These are phyloP conservation scores for Telfairia occidentalis DNA, from an alignment of 331 rosid genomes.

Conservation along the genomic window DNA sequence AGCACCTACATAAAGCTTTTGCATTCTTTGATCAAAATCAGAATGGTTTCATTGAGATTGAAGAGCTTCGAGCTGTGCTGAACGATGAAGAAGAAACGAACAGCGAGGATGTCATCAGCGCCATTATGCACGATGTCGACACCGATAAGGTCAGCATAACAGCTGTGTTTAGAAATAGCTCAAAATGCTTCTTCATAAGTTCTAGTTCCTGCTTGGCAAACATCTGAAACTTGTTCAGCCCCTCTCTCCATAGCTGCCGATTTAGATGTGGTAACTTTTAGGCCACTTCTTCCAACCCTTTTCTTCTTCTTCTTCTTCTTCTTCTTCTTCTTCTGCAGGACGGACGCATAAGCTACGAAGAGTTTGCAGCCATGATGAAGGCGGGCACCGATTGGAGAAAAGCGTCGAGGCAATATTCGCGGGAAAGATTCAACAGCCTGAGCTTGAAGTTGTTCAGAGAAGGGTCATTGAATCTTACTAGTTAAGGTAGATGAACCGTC, in stretches of 20 bases:
- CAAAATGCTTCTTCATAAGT: not conserved
- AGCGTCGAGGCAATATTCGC: conserved; percentile 90
- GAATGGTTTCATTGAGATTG: conserved; percentile 74
- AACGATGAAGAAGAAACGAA: conserved; percentile 26
- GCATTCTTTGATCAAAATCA: conserved; percentile 58
- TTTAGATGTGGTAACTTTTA: not conserved
- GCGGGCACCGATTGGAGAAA: conserved; percentile 98
- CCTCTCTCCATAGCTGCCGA: not conserved
- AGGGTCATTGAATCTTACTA: conserved; percentile 50
- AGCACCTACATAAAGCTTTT: conserved; percentile 65
- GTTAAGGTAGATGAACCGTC: conserved; percentile 26
- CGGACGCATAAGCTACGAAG: conserved; percentile 81
- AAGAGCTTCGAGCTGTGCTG: conserved; percentile 61
- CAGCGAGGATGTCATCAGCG: conserved; percentile 55
- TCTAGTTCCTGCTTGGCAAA: not conserved
- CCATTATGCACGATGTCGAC: conserved; percentile 75
- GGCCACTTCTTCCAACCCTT: not conserved
- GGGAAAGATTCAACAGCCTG: conserved; percentile 79
- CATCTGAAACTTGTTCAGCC: not conserved
- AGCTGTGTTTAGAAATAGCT: not conserved
- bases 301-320: not conserved
- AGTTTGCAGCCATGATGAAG: conserved; percentile 89
- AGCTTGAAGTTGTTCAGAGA: conserved; percentile 63
- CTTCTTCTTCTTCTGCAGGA: conserved; percentile 38
- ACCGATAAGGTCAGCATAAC: conserved; percentile 60